Percentiles rank a stretch among this genome's conserved stretches.
Conservation (phyloP, 306 rosid genomes). For the Chamaecrista fasciculata region DNA sequence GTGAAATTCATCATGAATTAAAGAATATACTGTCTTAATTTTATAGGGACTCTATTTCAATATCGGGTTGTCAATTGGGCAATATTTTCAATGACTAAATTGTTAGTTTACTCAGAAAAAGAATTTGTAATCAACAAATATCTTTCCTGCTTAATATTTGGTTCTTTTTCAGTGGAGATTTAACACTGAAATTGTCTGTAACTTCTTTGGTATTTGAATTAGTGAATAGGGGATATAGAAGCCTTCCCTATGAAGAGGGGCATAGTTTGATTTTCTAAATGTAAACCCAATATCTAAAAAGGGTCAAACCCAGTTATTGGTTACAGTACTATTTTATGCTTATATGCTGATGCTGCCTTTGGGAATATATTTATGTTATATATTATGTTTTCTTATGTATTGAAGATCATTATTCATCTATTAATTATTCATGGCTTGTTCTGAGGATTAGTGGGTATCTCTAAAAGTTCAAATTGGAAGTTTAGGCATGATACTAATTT, state of each 20-base stretch:
- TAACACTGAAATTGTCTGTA: background rate
- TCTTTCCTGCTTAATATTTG: background rate
- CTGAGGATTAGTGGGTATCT: background rate
- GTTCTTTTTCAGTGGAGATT: background rate
- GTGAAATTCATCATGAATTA: too few relatives aligned
- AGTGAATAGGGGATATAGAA: background rate
- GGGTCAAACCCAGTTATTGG: too few relatives aligned
- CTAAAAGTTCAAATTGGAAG: too few relatives aligned
- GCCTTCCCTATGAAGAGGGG: background rate
- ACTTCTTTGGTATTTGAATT: background rate
- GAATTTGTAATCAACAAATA: background rate
- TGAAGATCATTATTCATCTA: background rate
- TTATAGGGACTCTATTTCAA: too few relatives aligned
- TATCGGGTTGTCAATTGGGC: too few relatives aligned
- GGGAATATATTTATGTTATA: too few relatives aligned
- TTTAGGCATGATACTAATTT: too few relatives aligned
- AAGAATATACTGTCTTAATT: too few relatives aligned
- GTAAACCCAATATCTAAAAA: background rate
- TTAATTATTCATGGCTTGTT: background rate
- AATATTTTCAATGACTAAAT: too few relatives aligned
- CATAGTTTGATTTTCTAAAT: background rate
- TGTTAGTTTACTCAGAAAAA: conserved; percentile 2
- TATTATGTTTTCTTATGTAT: background rate
- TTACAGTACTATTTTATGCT: background rate
- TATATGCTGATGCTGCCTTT: background rate